Evolutionary conservation across 75 land plant species (phyloP).

Genomic region (Sequoia sempervirens): DNA sequence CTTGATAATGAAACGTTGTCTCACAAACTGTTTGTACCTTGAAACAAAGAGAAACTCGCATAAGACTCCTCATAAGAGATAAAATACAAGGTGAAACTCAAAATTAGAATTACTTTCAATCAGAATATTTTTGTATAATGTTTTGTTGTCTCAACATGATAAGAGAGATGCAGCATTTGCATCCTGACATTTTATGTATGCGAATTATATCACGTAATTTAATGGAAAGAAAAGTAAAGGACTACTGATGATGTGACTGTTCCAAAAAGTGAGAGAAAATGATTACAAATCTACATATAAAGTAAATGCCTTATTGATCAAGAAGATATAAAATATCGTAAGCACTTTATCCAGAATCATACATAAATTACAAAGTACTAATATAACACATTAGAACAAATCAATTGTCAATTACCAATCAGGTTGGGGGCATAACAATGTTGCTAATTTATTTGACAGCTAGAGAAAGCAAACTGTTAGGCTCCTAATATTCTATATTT

Average conservation of each 20-base stretch:
- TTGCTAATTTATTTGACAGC: background rate
- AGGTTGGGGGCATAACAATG: background rate
- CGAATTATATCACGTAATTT: background rate
- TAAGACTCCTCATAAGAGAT: background rate
- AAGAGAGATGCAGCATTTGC: background rate
- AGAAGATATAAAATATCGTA: background rate
- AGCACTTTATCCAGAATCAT: background rate
- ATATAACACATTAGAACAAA: background rate
- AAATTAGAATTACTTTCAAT: background rate
- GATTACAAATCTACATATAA: background rate
- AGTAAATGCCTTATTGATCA: background rate
- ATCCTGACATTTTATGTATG: background rate
- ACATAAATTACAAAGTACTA: background rate
- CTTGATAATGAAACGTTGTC: conserved; percentile 81
- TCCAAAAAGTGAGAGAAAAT: background rate
- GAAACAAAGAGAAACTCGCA: background rate
- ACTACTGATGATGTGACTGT: background rate
- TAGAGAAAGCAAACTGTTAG: background rate
- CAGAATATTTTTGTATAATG: background rate
- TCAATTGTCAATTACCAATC: background rate
- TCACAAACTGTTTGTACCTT: conserved; percentile 85
- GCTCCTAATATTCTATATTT: too few species aligned
- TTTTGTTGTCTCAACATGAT: background rate
- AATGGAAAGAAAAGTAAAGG: background rate
- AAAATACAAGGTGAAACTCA: background rate